Base-by-base conservation (phyloP, 2,329 filamentous ascomycete genomes). In the Tetracladium maxilliforme region DNA sequence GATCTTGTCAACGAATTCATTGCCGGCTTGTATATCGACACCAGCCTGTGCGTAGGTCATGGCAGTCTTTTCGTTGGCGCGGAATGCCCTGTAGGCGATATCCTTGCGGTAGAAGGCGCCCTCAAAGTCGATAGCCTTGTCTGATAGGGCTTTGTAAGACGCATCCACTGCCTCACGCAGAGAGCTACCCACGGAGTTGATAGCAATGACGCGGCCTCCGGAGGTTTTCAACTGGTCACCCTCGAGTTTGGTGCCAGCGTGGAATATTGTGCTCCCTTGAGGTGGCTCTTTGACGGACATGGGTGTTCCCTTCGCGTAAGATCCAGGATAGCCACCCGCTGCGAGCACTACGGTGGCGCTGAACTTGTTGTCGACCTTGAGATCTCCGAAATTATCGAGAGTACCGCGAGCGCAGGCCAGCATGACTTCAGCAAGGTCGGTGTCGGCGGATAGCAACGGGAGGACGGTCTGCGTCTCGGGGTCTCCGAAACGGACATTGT, bases 261-360 rank as follows among this genome's bases (percentile, higher is more conserved):
- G 90, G 69, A 98, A 98, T 33, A 94, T 70, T 33, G 68, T 76
- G 32, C 17, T 61, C 56, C 53, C 59, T 3, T 48, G 35, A 25
- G 51, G 58, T 27, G 55, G 54, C 13, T 45, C 38, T 11, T 48
- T 42, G 8, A 77, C 56, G 25, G 46, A 50, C 50, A 65, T 77
- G 36, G 51, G 57, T 21, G 54, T 79, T 27, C 82, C 84, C 56
- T 92, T 93, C 26, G 69, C 64, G 48, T 95, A 95, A 2, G 70
- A 61, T 28, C 76, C 80, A 5, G 90, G 90, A 47, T 98, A 98
- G 4, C 90, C 90, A 13, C 77, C 82, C 7, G 90, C 80, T 27
- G 87, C 83, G 11, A 92, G 76, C n/a, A 95, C 84, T 17, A 98
- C 84, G 2, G 87, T 95, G 14, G 83, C 79, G 33, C 83, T 84